Base-by-base conservation (phyloP, 108 stramenopile species). In the Skeletonema potamos region DNA sequence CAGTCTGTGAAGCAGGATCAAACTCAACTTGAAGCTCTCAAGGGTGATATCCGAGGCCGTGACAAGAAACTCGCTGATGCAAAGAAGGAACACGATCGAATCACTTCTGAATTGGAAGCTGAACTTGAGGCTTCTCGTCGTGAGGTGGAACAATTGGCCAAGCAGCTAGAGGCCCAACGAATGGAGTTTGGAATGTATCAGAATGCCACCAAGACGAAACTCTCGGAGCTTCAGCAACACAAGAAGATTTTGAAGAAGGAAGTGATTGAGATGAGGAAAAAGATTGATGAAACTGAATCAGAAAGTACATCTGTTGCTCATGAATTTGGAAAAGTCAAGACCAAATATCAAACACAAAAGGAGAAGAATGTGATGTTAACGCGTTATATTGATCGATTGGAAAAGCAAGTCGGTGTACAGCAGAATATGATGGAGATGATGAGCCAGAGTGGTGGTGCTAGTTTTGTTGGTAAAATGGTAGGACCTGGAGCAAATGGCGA, bases 391-490 rank as follows among this genome's bases (percentile, higher is more conserved):
- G 88, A 91, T 63, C 87, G 89, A 57, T 85, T 93, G 37, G 92
- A 93, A 72, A 87, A 87, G 7, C 92, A 93, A 69, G 92, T 93
- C 4, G 89, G 88, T 41, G 89, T 93, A 1, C 92, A 93, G 66
- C 92, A 93, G 48, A 93, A 91, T 73, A 89, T 93, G 85, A 93
- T 93, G 92, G 92, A 93, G 81, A 91, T 93, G 87, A 93, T 93
- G 84, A 82, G 81, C 33, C 70, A 70, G 22, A 72, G 44, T 64
- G 78, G 79, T 18, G 77, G 70, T 30, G 77, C 70, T 27, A 79
- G 77, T 51, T 71, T 79, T 44, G 58, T 79, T 39, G 77, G 77
- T 4, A 79, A 79, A 58, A 72, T 71, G 13, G 77, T 79, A 6
- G 77, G 77, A 2, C 77, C 77, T 3, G 77, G 77, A 54, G 54